A percentile compares a stretch with the other conserved stretches of the same genome.
These are phyloP conservation scores for Claviceps sp. DNA, from an alignment of 2,329 filamentous ascomycete species.

Conservation along the genomic window DNA sequence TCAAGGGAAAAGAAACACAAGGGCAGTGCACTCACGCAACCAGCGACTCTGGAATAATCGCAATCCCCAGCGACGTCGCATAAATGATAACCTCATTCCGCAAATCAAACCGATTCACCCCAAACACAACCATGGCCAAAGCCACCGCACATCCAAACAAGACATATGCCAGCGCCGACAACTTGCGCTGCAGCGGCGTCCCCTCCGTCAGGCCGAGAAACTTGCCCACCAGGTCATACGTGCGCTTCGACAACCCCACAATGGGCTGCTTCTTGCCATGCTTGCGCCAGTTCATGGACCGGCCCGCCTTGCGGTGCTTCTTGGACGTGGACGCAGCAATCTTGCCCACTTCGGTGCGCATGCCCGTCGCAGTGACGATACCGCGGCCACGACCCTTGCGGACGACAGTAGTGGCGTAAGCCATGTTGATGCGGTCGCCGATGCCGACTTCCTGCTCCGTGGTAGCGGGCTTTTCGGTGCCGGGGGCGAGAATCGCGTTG, in stretches of 20 bases:
- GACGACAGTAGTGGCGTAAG: conserved; percentile 60
- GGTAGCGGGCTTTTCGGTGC: conserved; percentile 30
- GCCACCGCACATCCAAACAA: conserved; percentile 59
- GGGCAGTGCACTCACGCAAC: conserved; percentile 36
- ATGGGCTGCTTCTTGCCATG: conserved; percentile 37
- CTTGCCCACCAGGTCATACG: conserved; percentile 37
- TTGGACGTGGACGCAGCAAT: conserved; percentile 46
- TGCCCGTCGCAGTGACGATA: conserved; percentile 60
- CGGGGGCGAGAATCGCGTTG: conserved; percentile 30
- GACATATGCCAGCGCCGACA: conserved; percentile 63
- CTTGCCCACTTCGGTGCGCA: conserved; percentile 57
- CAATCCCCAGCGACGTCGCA: conserved; percentile 44
- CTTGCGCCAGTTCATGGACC: conserved; percentile 39
- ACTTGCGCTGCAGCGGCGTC: conserved; percentile 65
- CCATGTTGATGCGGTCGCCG: conserved; percentile 62
- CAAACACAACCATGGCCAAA: conserved; percentile 44
- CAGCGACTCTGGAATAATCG: conserved; percentile 50
- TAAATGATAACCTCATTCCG: conserved; percentile 43
- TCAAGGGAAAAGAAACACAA: neutral
- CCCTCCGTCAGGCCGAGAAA: conserved; percentile 51
- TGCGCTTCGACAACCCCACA: conserved; percentile 32
- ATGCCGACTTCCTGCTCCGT: conserved; percentile 44
- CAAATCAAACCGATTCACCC: conserved; percentile 39
- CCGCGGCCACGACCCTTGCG: conserved; percentile 60
- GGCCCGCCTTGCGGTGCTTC: conserved; percentile 41